These are phyloP conservation scores for Phialemonium atrogriseum DNA, from an alignment of 2,329 filamentous ascomycete species.

Conservation along the genomic window DNA sequence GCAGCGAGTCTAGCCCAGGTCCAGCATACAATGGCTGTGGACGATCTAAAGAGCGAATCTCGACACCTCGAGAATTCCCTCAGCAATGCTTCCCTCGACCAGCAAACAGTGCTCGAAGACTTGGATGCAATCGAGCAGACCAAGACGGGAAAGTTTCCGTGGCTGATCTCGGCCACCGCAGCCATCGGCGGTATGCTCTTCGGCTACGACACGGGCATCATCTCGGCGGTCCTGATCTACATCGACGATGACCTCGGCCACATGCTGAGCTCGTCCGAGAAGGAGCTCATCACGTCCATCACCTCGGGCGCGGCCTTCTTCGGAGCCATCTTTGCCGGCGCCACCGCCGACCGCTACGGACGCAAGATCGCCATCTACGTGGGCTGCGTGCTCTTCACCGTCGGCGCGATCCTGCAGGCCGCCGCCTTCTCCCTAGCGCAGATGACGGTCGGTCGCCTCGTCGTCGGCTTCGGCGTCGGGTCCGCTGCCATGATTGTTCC, in stretches of 20 bases:
- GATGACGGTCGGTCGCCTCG: conserved; percentile 33
- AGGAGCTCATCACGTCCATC: conserved; percentile 43
- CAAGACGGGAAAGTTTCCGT: background rate
- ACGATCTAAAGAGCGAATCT: no score
- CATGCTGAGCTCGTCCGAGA: conserved; percentile 30
- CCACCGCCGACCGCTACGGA: conserved; percentile 27
- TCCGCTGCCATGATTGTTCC: conserved; percentile 36
- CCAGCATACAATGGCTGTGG: no score
- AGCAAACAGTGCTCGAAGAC: no score
- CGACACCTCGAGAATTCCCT: no score
- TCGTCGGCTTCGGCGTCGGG: conserved; percentile 41
- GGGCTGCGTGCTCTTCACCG: conserved; percentile 29
- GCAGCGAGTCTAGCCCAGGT: no score
- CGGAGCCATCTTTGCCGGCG: conserved; percentile 28
- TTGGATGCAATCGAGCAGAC: background rate
- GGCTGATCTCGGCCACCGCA: conserved; percentile 6
- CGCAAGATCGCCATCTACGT: conserved; percentile 31
- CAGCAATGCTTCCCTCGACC: no score
- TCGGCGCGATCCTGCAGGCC: conserved; percentile 27
- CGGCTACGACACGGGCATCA: conserved; percentile 37
- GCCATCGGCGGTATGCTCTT: conserved; percentile 17
- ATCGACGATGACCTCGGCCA: conserved; percentile 29
- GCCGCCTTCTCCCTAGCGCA: conserved; percentile 28
- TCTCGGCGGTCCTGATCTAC: conserved; percentile 33
- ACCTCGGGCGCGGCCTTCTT: conserved; percentile 39